Conservation (phyloP, 163 green algal species). For the Chloromonas sp. region DNA sequence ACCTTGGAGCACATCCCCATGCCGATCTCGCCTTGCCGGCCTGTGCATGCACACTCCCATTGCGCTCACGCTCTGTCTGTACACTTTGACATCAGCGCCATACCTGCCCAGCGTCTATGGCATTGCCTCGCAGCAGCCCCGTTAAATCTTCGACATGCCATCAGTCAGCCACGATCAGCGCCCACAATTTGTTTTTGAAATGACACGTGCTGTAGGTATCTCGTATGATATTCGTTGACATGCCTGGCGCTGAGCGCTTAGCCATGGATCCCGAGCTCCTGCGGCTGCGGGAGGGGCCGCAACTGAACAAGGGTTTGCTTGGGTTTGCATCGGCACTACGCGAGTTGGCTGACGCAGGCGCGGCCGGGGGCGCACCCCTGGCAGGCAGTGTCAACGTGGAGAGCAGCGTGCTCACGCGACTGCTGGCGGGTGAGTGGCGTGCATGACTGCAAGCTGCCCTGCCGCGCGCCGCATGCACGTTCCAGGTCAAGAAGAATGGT, state of each 20-base stretch:
- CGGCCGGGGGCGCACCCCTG: neutral
- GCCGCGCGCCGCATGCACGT: neutral
- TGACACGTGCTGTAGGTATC: constrained; percentile 10
- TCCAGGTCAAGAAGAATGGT: too few relatives aligned
- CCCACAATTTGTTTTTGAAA: too few relatives aligned
- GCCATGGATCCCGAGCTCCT: constrained; percentile 63
- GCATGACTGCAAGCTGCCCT: neutral
- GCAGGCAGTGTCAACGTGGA: constrained; percentile 35
- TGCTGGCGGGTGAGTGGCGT: constrained; percentile 42
- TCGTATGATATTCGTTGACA: constrained; percentile 53
- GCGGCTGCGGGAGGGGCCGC: constrained; percentile 45
- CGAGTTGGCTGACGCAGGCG: neutral
- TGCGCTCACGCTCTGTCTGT: too few relatives aligned
- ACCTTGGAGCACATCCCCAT: too few relatives aligned
- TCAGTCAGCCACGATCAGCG: too few relatives aligned
- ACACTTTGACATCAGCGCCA: too few relatives aligned
- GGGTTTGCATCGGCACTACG: constrained; percentile 10
- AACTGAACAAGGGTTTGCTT: constrained; percentile 44
- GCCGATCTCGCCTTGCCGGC: too few relatives aligned
- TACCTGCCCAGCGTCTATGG: too few relatives aligned
- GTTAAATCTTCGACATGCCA: neutral
- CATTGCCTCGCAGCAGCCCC: too few relatives aligned
- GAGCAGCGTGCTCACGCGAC: constrained; percentile 41
- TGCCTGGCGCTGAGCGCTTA: constrained; percentile 56
- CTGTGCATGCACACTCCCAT: too few relatives aligned